Percentiles rank a stretch among this genome's conserved stretches.
Evolutionary conservation across 2,329 filamentous ascomycete genomes (phyloP).

Genomic region (Byssothecium circinans): DNA sequence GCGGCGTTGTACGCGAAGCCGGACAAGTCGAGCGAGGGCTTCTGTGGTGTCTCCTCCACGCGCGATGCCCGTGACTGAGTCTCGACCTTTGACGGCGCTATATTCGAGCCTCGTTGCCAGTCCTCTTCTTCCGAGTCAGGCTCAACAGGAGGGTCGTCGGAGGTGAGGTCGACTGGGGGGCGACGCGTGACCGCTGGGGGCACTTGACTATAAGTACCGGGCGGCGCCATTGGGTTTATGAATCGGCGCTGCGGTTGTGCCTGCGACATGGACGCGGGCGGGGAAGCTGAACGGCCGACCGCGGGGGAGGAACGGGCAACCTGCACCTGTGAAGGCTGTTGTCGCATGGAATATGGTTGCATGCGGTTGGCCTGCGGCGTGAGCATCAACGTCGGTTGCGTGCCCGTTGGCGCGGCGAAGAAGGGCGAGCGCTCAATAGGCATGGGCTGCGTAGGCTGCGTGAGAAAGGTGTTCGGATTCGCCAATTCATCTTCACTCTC

Average conservation of each 20-base stretch:
- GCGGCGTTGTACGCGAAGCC: slow-evolving; percentile 25
- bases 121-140: slow-evolving; percentile 47
- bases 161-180: slow-evolving; percentile 43
- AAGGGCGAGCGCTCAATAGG: slow-evolving; percentile 26
- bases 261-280: slow-evolving; percentile 46
- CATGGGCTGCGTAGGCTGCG: slow-evolving; percentile 32
- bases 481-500: slow-evolving; percentile 53
- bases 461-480: slow-evolving; percentile 42
- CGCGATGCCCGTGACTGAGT: slow-evolving; percentile 22
- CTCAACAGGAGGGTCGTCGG: slow-evolving; percentile 55
- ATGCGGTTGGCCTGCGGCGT: slow-evolving; percentile 43
- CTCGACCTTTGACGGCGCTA: slow-evolving; percentile 61
- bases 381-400: slow-evolving; percentile 65
- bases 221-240: slow-evolving; percentile 70
- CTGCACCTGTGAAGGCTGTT: slow-evolving; percentile 59
- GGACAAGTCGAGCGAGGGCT: slow-evolving; percentile 32
- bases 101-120: slow-evolving; percentile 54
- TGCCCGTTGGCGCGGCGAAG: slow-evolving; percentile 40
- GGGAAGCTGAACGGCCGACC: slow-evolving; percentile 42
- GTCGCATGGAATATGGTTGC: slow-evolving; percentile 7
- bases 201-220: slow-evolving; percentile 70
- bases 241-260: slow-evolving; percentile 37
- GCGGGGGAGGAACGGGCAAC: slow-evolving; percentile 88
- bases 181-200: slow-evolving; percentile 53
- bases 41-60: slow-evolving; percentile 41